A percentile compares a stretch with the other conserved stretches of the same genome.
These are phyloP conservation scores for Irpex sp. DNA, from an alignment of 1,284 basidiomycete genomes.

Conservation along the genomic window DNA sequence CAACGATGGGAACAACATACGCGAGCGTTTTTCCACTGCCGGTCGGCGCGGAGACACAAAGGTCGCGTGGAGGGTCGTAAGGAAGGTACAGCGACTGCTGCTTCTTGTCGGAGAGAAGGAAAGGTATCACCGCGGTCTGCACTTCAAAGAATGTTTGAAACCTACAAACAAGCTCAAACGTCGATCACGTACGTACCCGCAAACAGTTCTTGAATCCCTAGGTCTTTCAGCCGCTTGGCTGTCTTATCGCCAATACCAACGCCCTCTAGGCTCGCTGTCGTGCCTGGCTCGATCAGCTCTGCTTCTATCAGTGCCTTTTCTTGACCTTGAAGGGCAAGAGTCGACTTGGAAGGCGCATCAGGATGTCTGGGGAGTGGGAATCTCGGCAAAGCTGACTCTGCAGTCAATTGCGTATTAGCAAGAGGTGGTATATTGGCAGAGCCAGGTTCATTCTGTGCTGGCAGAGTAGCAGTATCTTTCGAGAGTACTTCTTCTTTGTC, in stretches of 20 bases:
- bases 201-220: constrained; percentile 82
- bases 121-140: constrained; percentile 80
- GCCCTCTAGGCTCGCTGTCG: constrained; percentile 43
- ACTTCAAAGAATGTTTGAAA: constrained; percentile 40
- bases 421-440: too few relatives aligned
- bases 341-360: constrained; percentile 64
- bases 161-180: not conserved
- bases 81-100: constrained; percentile 65
- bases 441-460: not conserved
- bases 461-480: constrained; percentile 2
- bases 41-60: constrained; percentile 97
- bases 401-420: constrained; percentile 18
- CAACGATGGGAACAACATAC: constrained; percentile 90
- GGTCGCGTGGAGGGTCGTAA: constrained; percentile 71
- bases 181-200: constrained; percentile 58
- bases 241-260: constrained; percentile 57
- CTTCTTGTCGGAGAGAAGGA: constrained; percentile 50
- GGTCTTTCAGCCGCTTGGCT: constrained; percentile 60
- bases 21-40: constrained; percentile 97
- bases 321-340: constrained; percentile 74
- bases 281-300: constrained; percentile 62
- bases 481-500: not conserved
- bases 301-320: constrained; percentile 74
- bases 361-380: constrained; percentile 75
- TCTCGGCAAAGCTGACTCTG: constrained; percentile 41